Evolutionary conservation across 2,329 filamentous ascomycete species (phyloP).

Genomic region (Penicillium brasilianum): DNA sequence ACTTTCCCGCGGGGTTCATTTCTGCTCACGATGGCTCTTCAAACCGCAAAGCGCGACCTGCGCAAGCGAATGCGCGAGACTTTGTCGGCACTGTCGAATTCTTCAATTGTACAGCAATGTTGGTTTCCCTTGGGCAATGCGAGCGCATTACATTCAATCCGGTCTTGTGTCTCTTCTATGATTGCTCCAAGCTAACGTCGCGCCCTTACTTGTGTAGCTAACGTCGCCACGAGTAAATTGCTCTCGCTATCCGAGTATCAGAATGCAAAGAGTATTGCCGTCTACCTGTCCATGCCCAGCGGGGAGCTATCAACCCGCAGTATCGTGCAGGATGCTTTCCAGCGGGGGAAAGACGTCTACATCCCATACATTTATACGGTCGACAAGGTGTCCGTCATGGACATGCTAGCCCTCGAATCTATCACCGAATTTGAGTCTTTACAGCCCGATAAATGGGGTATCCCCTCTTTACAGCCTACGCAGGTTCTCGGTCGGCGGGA

Average conservation of each 20-base stretch:
- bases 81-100: slow-evolving; percentile 65
- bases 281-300: slow-evolving; percentile 91
- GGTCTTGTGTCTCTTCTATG: background rate
- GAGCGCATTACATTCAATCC: background rate
- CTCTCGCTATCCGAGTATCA: slow-evolving; percentile 74
- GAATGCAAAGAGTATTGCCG: slow-evolving; percentile 74
- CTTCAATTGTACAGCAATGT: slow-evolving; percentile 73
- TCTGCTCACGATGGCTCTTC: slow-evolving; percentile 58
- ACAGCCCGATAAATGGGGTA: slow-evolving; percentile 84
- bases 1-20: slow-evolving; percentile 21
- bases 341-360: slow-evolving; percentile 80
- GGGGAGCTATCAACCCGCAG: slow-evolving; percentile 83
- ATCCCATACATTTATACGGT: slow-evolving; percentile 83
- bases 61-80: slow-evolving; percentile 71
- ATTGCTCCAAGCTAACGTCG: background rate
- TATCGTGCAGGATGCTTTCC: slow-evolving; percentile 81
- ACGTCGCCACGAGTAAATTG: slow-evolving; percentile 67
- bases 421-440: slow-evolving; percentile 79
- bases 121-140: slow-evolving; percentile 39
- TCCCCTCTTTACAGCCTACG: slow-evolving; percentile 76
- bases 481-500: slow-evolving; percentile 72
- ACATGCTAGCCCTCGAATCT: slow-evolving; percentile 83
- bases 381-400: slow-evolving; percentile 76
- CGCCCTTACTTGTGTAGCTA: slow-evolving; percentile 56
- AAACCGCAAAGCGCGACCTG: slow-evolving; percentile 75